Base-by-base conservation (phyloP, 768 basidiomycete species). In the Boletus pseudopeckii region DNA sequence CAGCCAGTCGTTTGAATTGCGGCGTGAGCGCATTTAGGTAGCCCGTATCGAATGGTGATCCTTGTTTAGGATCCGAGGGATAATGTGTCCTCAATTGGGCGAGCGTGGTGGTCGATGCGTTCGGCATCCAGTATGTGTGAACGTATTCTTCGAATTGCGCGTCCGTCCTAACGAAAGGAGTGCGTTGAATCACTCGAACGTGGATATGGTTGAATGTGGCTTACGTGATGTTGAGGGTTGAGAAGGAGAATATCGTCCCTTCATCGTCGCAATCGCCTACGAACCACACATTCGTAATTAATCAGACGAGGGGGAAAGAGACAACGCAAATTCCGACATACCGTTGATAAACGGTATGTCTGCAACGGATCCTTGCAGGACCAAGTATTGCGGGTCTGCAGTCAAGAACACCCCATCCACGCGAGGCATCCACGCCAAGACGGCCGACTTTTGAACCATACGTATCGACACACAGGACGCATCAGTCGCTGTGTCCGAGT, bases 1-100 rank as follows among this genome's bases (percentile, higher is more conserved):
- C 74, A 5, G 81, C 74, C 7, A 81, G 54, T 2, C 80, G 71
- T 58, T 83, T 83, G 66, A 71, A 81, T 52, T 83, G 73, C 0
- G 78, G 75, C 3, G 75, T 74, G 6, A 78, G 53, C 0, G 72
- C 71, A 51, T 83, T 80, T 17, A 72, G 53, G 37, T 60, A 20
- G 0, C 76, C 74, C 0, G 82, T 84, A 51, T 72, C 72, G 56
- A 77, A 85, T 0, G 82, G 83, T 0, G 81, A 83, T 17, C 82
- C 83, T 48, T 74, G 59, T 1, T 68, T 64, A 2, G 73, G 60
- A 46, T 77, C 73, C 0, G 61, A 52, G 0, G 80, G 74, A 54
- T 80, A 81, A 45, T 57, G 26, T 3, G 1, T 20, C 52, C 57
- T 51, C n/a, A 80, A 42, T 13, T 61, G 50, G 14, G 67, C 58